Evolutionary conservation across 176 grass and related monocot species (phyloP).

Genomic region (Lolium multiflorum): DNA sequence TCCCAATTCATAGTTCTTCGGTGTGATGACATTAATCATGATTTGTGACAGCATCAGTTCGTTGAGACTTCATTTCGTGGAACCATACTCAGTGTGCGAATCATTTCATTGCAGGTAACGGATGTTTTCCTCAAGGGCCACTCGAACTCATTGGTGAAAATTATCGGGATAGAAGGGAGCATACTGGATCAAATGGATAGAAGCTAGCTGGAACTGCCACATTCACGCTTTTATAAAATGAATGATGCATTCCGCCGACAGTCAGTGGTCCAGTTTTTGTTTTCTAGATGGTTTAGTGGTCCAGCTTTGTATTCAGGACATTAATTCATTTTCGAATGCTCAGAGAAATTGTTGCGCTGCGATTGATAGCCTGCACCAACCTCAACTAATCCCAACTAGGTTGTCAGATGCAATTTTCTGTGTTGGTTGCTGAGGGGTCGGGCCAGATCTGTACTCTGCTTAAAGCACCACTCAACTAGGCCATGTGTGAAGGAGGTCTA

Average conservation of each 20-base stretch:
- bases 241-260: neutral
- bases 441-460: too few species aligned
- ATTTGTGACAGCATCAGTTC: neutral
- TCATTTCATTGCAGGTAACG: conserved; percentile 66
- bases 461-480: too few species aligned
- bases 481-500: too few species aligned
- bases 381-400: neutral
- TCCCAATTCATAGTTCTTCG: neutral
- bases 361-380: neutral
- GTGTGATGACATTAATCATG: conserved; percentile 15
- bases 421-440: neutral
- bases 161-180: conserved; percentile 71
- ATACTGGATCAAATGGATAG: conserved; percentile 49
- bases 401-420: neutral
- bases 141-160: conserved; percentile 61
- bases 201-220: conserved; percentile 22
- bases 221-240: neutral
- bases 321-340: neutral
- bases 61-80: neutral
- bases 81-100: neutral
- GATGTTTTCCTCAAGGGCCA: conserved; percentile 83
- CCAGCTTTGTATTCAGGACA: neutral
- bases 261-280: conserved; percentile 16
- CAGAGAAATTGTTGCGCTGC: neutral
- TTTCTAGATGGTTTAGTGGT: neutral